These are phyloP conservation scores for Malbranchea zuffiana DNA, from an alignment of 2,329 filamentous ascomycete genomes.

Conservation along the genomic window DNA sequence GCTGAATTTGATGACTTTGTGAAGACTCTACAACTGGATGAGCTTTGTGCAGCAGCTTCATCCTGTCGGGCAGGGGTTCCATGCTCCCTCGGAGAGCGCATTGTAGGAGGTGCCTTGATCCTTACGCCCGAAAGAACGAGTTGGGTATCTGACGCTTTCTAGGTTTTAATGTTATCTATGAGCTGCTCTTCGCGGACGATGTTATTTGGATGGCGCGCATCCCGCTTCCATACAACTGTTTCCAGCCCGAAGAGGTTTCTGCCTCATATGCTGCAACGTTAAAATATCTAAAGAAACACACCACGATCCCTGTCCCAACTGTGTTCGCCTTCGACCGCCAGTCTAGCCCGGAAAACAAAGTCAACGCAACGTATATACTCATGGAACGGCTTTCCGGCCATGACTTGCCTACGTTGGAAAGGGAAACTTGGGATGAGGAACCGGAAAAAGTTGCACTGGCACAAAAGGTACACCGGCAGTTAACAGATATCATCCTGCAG, in stretches of 20 bases:
- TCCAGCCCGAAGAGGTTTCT: conserved; percentile 7
- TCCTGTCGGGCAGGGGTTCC: conserved; percentile 1
- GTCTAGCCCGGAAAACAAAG: conserved; percentile 6
- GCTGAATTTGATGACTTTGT: conserved; percentile 7
- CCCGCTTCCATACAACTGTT: conserved; percentile 9
- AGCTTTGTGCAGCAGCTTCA: conserved; percentile 6
- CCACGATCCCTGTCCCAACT: conserved; percentile 5
- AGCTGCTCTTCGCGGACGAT: conserved; percentile 6
- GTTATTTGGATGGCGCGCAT: conserved; percentile 10
- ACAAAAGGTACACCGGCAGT: conserved; percentile 6
- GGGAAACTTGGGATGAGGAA: conserved; percentile 3
- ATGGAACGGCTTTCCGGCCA: conserved; percentile 5
- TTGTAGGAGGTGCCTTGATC: conserved; percentile 5
- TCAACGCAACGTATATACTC: conserved; percentile 7
- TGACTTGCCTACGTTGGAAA: conserved; percentile 4
- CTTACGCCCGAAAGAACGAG: neutral
- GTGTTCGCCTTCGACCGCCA: conserved; percentile 1
- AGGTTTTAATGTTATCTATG: conserved; percentile 8
- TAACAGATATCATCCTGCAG: conserved; percentile 7
- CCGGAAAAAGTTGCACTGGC: conserved; percentile 1
- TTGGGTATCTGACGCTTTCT: neutral
- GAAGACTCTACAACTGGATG: conserved; percentile 7
- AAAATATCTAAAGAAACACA: conserved; percentile 8
- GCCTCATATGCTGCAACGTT: conserved; percentile 8
- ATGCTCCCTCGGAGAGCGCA: conserved; percentile 4